Base-by-base conservation (phyloP, 495 filamentous ascomycete species). In the Pseudevernia furfuracea region DNA sequence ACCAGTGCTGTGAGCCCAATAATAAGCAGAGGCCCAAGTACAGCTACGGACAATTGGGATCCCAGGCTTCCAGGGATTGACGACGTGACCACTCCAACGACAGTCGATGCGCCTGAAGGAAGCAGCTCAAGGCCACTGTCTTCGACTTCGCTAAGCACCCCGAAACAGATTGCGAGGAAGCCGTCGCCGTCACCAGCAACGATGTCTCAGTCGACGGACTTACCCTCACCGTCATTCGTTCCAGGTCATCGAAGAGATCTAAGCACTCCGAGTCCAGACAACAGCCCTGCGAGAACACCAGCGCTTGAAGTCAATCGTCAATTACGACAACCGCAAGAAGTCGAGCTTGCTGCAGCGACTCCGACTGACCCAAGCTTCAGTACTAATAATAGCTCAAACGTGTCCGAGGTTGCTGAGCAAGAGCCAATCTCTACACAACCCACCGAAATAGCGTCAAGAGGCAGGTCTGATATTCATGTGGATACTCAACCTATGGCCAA, bases 1-100 rank as follows among this genome's bases (percentile, higher is more conserved):
- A 89, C 87, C 1, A 80, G 84, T 60, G 78, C 76, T 30, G 86
- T 90, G 64, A 88, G 85, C 68, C 87, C 87, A 2, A 89, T 90
- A 53, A 88, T 89, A 60, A 79, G 82, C 63, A 73, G 77, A 58
- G 77, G 77, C 23, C 76, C 81, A 30, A 79, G 78, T 67, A 68
- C 70, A 36, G 69, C 73, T 55, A 69, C 68, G 59, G 70, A 74
- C 39, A 53, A 71, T 21, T 36, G 66, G 61, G 55, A 52, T 30
- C 28, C 58, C 32, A 53, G 52, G 34, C 53, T 62, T 56, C 76
- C 73, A 59, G 71, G 62, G 36, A 58, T 64, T 34, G 71, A 69
- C 25, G 78, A 82, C 55, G 72, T 73, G 52, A 77, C 77, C 44
- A 85, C 84, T 0, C 81, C 83, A 14, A 82, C 81, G 0, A 87